phyloP scores from a whole-genome alignment of 192 early-diverging fungal genomes.

The Endogone sp. region DNA sequence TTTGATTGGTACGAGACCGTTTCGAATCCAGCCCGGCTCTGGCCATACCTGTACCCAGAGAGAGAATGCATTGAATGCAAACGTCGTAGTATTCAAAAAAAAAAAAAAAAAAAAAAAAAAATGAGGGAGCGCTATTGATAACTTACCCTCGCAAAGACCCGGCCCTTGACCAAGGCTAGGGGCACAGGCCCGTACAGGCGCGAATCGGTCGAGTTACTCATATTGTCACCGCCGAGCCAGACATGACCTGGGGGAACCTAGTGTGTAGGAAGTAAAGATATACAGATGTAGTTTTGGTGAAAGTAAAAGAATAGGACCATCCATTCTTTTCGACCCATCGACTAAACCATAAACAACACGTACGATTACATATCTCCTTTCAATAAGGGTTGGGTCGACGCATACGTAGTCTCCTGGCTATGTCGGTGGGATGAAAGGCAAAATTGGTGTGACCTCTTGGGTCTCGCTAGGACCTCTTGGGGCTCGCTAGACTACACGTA shows the following conservation, averaged over 20 bases:
- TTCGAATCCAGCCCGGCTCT: conserved; percentile 12
- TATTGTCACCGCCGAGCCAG: conserved; percentile 93
- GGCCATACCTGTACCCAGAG: conserved; percentile 6
- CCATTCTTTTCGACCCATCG: too few species aligned
- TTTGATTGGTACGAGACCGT: conserved; percentile 6
- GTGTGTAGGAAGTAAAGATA: neutral
- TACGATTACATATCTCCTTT: conserved; percentile 59
- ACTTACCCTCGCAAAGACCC: conserved; percentile 61
- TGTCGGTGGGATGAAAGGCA: neutral
- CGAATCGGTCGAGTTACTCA: conserved; percentile 89
- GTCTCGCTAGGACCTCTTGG: too few species aligned
- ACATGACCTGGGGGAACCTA: conserved; percentile 83
- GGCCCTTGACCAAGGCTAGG: conserved; percentile 73
- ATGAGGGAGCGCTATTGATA: neutral
- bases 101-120: neutral
- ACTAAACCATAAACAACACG: too few species aligned
- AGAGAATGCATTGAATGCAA: too few species aligned
- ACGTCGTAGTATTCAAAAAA: too few species aligned
- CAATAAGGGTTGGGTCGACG: conserved; percentile 64
- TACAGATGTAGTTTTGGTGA: neutral
- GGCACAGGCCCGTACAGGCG: conserved; percentile 84
- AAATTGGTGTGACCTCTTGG: too few species aligned
- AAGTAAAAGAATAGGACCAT: too few species aligned
- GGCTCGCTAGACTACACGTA: too few species aligned
- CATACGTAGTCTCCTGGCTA: conserved; percentile 80